These are phyloP conservation scores for Chalciporus sp. DNA, from an alignment of 1,284 basidiomycete genomes.

Conservation along the genomic window DNA sequence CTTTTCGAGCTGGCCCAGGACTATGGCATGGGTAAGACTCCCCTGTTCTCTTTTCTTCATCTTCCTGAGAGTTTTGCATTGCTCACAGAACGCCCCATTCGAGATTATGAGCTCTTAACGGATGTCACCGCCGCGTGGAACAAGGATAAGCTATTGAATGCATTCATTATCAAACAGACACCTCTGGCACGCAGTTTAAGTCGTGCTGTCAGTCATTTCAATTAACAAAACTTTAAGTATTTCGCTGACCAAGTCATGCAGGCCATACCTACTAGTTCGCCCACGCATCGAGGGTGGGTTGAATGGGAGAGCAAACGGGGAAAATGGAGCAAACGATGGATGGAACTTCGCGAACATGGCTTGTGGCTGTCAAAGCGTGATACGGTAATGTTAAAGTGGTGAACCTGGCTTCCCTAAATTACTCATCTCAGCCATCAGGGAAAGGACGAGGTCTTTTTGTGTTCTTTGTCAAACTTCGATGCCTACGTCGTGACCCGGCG, in stretches of 20 bases:
- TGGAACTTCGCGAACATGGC: constrained; percentile 82
- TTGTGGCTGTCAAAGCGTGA: constrained; percentile 87
- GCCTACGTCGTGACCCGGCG: constrained; percentile 74
- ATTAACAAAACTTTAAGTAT: constrained; percentile 1
- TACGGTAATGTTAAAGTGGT: constrained; percentile 52
- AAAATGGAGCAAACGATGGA: constrained; percentile 90
- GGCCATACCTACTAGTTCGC: constrained; percentile 73
- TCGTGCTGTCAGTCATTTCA: constrained; percentile 51
- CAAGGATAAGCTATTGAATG: constrained; percentile 73
- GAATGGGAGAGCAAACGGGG: constrained; percentile 87
- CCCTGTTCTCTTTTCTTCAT: constrained; percentile 1
- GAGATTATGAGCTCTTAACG: constrained; percentile 77
- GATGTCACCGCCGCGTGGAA: constrained; percentile 84
- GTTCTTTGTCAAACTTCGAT: constrained; percentile 84
- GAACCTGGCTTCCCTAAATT: background rate
- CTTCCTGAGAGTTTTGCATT: background rate
- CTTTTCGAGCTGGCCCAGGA: constrained; percentile 79
- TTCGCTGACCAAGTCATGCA: constrained; percentile 31
- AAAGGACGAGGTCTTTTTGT: constrained; percentile 81
- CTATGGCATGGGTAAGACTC: constrained; percentile 76
- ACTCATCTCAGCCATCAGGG: constrained; percentile 49
- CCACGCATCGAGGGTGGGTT: constrained; percentile 71
- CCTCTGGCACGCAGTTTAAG: constrained; percentile 59
- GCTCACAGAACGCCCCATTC: constrained; percentile 76
- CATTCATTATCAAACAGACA: constrained; percentile 76